Conservation (phyloP, 371 early-diverging fungal species). For the Lichtheimia hyalospora region DNA sequence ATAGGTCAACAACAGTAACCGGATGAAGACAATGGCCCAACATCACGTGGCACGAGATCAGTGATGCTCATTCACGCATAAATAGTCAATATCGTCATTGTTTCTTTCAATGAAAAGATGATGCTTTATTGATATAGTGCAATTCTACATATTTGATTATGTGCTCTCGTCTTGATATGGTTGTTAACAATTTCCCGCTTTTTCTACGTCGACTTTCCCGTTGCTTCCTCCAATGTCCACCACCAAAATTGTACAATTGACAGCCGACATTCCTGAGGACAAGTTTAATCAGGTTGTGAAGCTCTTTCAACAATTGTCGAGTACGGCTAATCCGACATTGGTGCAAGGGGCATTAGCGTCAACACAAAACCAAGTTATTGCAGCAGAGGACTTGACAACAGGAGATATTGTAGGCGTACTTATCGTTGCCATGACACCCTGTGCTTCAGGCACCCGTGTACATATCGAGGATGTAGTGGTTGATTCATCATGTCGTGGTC, state of each 20-base stretch:
- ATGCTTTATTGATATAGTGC: too few relatives aligned
- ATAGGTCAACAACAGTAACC: too few relatives aligned
- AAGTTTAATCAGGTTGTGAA: slow-evolving; percentile 5
- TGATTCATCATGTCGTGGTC: slow-evolving; percentile 19
- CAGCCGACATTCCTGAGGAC: background rate
- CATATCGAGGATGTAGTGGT: slow-evolving; percentile 53
- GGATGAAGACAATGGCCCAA: too few relatives aligned
- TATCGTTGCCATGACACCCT: slow-evolving; percentile 26
- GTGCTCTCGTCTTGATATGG: too few relatives aligned
- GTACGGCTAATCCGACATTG: slow-evolving; percentile 9
- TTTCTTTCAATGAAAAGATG: too few relatives aligned
- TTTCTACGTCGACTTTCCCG: too few relatives aligned
- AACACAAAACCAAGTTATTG: slow-evolving; percentile 20
- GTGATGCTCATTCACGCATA: too few relatives aligned
- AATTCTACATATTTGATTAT: too few relatives aligned
- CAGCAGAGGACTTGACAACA: slow-evolving; percentile 11
- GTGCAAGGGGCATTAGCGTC: slow-evolving; percentile 21
- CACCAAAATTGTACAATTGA: background rate
- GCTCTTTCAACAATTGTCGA: slow-evolving; percentile 25
- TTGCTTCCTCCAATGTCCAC: background rate
- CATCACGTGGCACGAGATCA: too few relatives aligned
- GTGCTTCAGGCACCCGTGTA: slow-evolving; percentile 40
- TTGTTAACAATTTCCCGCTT: too few relatives aligned
- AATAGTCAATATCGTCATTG: too few relatives aligned
- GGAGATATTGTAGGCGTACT: slow-evolving; percentile 27